These are phyloP conservation scores for Polytrichum formosum DNA, from an alignment of 225 moss, liverwort and hornwort species.

Conservation along the genomic window DNA sequence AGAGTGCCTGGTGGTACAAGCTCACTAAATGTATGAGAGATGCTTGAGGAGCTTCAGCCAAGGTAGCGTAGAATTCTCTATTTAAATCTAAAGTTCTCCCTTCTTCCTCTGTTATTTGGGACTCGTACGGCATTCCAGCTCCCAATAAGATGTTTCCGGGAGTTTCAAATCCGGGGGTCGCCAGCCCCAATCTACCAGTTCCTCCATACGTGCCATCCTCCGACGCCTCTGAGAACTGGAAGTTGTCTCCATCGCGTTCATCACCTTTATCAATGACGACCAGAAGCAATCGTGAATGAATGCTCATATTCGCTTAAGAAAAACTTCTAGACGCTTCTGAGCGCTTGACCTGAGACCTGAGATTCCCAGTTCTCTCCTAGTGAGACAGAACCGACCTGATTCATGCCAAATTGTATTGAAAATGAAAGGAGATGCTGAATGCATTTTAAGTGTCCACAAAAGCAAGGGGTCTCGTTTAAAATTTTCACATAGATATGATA, in stretches of 20 bases:
- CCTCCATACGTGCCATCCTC: conserved; percentile 44
- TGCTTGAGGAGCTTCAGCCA: conserved; percentile 70
- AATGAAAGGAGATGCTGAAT: no score
- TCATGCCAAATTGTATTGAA: no score
- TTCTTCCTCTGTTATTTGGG: conserved; percentile 23
- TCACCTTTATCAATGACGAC: conserved; percentile 30
- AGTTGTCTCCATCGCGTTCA: conserved; percentile 49
- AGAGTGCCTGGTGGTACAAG: conserved; percentile 76
- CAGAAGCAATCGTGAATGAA: not conserved
- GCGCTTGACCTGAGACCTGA: no score
- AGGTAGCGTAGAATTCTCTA: conserved; percentile 41
- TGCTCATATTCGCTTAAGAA: not conserved
- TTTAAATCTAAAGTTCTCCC: conserved; percentile 42
- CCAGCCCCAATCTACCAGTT: conserved; percentile 27
- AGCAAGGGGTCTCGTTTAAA: no score
- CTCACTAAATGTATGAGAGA: conserved; percentile 81
- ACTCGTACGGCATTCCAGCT: conserved; percentile 29
- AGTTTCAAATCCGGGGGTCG: conserved; percentile 44
- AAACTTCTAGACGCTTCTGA: not conserved
- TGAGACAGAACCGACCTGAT: no score
- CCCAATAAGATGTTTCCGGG: conserved; percentile 29
- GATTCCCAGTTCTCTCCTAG: no score
- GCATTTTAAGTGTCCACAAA: not conserved
- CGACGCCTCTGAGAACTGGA: conserved; percentile 35
- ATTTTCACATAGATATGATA: not conserved